Conservation (phyloP, 352 stramenopile genomes). For the Thraustotheca clavata region DNA sequence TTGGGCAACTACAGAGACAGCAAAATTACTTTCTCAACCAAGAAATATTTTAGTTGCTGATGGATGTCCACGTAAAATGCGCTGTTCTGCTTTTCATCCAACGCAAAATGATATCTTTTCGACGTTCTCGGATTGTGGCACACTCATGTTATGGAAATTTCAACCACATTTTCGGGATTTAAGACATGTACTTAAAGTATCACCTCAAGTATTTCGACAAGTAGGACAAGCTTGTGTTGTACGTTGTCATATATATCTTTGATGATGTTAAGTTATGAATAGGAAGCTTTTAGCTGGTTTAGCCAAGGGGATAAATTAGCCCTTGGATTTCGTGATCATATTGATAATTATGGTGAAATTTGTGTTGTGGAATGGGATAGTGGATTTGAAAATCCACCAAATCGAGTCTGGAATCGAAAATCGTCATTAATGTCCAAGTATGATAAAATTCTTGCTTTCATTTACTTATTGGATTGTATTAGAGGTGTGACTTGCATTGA, state of each 20-base stretch:
- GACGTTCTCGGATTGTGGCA: constrained; percentile 68
- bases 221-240: constrained; percentile 32
- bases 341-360: constrained; percentile 55
- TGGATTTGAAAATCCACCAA: background rate
- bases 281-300: background rate
- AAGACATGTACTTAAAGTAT: constrained; percentile 48
- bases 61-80: constrained; percentile 51
- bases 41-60: constrained; percentile 53
- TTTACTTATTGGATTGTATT: background rate
- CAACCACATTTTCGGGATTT: constrained; percentile 48
- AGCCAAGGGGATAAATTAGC: constrained; percentile 33
- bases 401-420: background rate
- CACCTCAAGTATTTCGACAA: constrained; percentile 47
- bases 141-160: constrained; percentile 74
- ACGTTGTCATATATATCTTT: constrained; percentile 21
- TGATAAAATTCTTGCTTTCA: background rate
- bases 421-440: constrained; percentile 12
- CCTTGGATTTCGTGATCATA: constrained; percentile 66
- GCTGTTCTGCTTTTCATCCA: constrained; percentile 70
- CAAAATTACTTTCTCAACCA: constrained; percentile 63
- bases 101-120: constrained; percentile 62
- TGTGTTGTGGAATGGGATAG: constrained; percentile 37
- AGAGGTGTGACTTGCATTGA: constrained; percentile 9
- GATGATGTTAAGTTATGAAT: background rate
- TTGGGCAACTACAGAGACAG: constrained; percentile 50